phyloP scores from a whole-genome alignment of 2,329 filamentous ascomycete species.

The Aspergillus transmontanensis region DNA sequence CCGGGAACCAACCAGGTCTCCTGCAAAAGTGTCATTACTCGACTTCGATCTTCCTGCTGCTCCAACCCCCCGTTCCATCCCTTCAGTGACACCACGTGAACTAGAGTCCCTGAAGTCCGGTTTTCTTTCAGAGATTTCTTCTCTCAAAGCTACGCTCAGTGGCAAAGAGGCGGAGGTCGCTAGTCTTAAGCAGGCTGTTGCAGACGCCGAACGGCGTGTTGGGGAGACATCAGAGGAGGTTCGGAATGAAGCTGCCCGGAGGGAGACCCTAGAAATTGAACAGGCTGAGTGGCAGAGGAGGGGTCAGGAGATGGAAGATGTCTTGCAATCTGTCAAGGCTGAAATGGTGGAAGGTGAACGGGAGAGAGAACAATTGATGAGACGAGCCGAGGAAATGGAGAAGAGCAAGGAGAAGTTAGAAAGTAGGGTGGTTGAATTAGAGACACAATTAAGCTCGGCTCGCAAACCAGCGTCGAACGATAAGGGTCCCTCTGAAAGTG shows the following conservation, averaged over 20 bases:
- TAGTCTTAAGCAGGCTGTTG: conserved; percentile 82
- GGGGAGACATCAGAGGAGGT: conserved; percentile 82
- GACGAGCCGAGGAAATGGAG: conserved; percentile 75
- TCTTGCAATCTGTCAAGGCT: conserved; percentile 76
- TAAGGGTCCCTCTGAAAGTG: conserved; percentile 34
- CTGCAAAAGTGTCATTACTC: conserved; percentile 68
- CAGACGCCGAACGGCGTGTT: conserved; percentile 88
- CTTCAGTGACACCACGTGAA: conserved; percentile 87
- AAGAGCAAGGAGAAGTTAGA: conserved; percentile 54
- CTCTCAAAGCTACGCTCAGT: conserved; percentile 85
- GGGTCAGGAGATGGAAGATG: conserved; percentile 80
- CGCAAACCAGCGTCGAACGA: conserved; percentile 33
- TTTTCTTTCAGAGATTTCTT: conserved; percentile 90
- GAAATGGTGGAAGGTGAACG: conserved; percentile 76
- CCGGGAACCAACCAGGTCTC: conserved; percentile 38
- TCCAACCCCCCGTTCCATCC: conserved; percentile 87
- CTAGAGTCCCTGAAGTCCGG: conserved; percentile 88
- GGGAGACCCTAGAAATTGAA: conserved; percentile 73
- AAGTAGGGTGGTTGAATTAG: conserved; percentile 48
- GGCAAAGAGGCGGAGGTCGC: conserved; percentile 91
- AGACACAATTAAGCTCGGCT: conserved; percentile 48
- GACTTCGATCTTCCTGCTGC: conserved; percentile 94
- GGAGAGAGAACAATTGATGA: conserved; percentile 78
- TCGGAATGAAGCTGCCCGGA: conserved; percentile 71
- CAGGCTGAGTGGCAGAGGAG: conserved; percentile 82